Percentiles rank a stretch among this genome's conserved stretches.
Conservation (phyloP, 2,329 filamentous ascomycete genomes). For the Fusarium coicis region DNA sequence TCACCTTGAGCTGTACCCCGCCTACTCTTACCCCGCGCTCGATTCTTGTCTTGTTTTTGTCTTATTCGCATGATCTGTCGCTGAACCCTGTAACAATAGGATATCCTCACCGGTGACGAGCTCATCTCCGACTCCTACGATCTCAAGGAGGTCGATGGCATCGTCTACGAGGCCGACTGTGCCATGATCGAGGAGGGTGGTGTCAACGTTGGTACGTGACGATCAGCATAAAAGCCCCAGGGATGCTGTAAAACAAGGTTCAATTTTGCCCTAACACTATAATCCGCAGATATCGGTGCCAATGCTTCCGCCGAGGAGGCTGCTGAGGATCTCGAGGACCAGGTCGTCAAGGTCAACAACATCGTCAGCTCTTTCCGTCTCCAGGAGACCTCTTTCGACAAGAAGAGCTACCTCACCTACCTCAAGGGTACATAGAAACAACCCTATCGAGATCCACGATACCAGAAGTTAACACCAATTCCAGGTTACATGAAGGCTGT, state of each 20-base stretch:
- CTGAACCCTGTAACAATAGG: conserved; percentile 65
- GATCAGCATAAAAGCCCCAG: neutral
- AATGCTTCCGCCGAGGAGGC: conserved; percentile 96
- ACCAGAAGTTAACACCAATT: conserved; percentile 5
- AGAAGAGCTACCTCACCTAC: conserved; percentile 85
- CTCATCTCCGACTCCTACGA: conserved; percentile 96
- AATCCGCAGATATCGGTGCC: conserved; percentile 79
- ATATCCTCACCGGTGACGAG: conserved; percentile 91
- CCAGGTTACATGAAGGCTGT: conserved; percentile 91
- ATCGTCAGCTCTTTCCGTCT: conserved; percentile 93
- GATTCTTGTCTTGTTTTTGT: conserved; percentile 5
- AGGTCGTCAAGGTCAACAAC: conserved; percentile 83
- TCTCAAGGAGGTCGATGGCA: conserved; percentile 80
- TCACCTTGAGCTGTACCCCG: conserved; percentile 5
- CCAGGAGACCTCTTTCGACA: conserved; percentile 81
- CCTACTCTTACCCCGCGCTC: conserved; percentile 32
- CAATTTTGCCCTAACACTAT: conserved; percentile 16
- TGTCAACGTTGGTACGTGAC: conserved; percentile 75
- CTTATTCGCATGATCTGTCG: conserved; percentile 35
- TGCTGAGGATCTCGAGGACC: conserved; percentile 79
- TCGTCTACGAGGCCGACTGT: conserved; percentile 92
- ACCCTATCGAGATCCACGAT: neutral
- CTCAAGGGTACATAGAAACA: conserved; percentile 76
- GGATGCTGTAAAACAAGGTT: neutral
- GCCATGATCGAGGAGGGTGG: conserved; percentile 84